Base-by-base conservation (phyloP, 2,329 filamentous ascomycete species). In the Phyllosticta citrichinensis region DNA sequence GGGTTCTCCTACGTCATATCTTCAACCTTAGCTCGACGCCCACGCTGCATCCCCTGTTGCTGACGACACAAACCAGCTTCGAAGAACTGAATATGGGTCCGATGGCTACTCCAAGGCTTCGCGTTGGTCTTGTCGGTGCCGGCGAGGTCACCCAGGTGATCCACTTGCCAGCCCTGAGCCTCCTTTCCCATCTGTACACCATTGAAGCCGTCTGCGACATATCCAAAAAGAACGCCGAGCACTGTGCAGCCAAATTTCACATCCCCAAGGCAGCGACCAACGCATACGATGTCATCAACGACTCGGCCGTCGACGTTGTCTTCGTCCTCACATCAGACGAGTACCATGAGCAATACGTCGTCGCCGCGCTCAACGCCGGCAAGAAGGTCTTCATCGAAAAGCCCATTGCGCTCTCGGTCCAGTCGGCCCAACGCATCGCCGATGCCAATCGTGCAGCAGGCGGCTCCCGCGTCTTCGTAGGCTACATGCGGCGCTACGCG, bases 321-420 rank as follows among this genome's bases (percentile, higher is more conserved):
- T 73, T 86, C 63, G 74, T 85, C 58, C 73, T 74, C 33, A 82
- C 75, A 33, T 72, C 77, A 3, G 79, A 85, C 63, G 81, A 80
- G 22, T 83, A 77, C 63, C 84, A 86, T 67, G 76, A 76, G n/a
- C 63, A 71, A 3, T 78, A 83, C 61, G 77, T 76, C 2, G 73
- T 85, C 25, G 66, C 77, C 0, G 82, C 83, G 0, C 73, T 87
- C 1, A 63, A 79, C 58, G 70, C 79, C 17, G 76, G 78, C 58
- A 87, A 87, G 67, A 73, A 81, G 63, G 79, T 80, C 11, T 76
- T 87, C 62, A 72, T 87, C 3, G 83, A 87, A 67, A 85, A 85
- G 62, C 84, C 84, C 0, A 66, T 83, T 1, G 76, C 81, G 0
- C 66, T 86, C 4, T 80, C 74, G 24, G 69, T 80, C 20, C 74